phyloP scores from a whole-genome alignment of 176 grass and related monocot species.

The Triticum urartu region DNA sequence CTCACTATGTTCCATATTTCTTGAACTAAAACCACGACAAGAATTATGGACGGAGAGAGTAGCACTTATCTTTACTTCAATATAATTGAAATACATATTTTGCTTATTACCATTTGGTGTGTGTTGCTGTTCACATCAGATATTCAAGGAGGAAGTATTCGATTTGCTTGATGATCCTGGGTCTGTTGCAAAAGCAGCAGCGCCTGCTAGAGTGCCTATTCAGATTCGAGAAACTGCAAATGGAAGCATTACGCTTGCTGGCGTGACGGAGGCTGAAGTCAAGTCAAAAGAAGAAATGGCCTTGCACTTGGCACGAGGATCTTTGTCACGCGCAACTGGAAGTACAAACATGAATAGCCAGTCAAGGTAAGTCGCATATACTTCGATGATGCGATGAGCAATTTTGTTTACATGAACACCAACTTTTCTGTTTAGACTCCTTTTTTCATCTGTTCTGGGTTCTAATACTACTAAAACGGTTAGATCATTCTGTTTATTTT shows the following conservation, averaged over 20 bases:
- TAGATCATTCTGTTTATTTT: slow-evolving; percentile 2
- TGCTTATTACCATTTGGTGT: slow-evolving; percentile 2
- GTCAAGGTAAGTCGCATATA: slow-evolving; percentile 31
- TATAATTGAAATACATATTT: slow-evolving; percentile 17
- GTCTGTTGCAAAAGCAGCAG: slow-evolving; percentile 43
- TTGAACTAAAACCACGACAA: too few relatives aligned
- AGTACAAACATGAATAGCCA: slow-evolving; percentile 69
- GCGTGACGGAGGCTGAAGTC: slow-evolving; percentile 86
- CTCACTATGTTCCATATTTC: too few relatives aligned
- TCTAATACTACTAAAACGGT: neutral
- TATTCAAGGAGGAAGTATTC: slow-evolving; percentile 97
- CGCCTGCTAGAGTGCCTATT: slow-evolving; percentile 71
- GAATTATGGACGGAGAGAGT: too few relatives aligned
- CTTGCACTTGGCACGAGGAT: slow-evolving; percentile 64
- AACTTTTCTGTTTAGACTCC: neutral
- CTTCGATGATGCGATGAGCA: neutral
- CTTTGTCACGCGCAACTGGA: slow-evolving; percentile 76
- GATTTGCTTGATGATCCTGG: slow-evolving; percentile 79
- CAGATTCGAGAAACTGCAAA: slow-evolving; percentile 87
- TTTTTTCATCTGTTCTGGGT: neutral
- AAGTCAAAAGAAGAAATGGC: slow-evolving; percentile 97
- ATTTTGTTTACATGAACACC: neutral
- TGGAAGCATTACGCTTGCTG: slow-evolving; percentile 85
- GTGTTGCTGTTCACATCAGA: slow-evolving; percentile 50
- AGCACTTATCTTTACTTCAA: neutral